Evolutionary conservation across 2,329 filamentous ascomycete species (phyloP).

Genomic region (Microsporum audouinii): DNA sequence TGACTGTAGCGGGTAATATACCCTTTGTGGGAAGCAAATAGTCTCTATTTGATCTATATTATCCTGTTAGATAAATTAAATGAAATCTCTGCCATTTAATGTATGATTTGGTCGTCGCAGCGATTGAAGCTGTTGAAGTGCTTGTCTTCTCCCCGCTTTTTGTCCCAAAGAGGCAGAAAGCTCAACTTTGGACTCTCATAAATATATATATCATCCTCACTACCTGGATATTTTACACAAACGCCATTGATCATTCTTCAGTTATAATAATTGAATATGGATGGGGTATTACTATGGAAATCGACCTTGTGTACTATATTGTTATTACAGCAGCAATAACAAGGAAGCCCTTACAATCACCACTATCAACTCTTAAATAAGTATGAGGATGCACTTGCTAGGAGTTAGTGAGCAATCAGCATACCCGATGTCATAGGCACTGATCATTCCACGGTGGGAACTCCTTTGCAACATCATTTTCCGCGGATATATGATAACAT

Average conservation of each 20-base stretch:
- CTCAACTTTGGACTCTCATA: not conserved
- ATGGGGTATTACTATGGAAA: not conserved
- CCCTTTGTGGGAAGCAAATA: too few species aligned
- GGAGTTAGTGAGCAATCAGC: too few species aligned
- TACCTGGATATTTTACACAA: too few species aligned
- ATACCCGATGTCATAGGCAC: too few species aligned
- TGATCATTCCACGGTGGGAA: not conserved
- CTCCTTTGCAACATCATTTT: not conserved
- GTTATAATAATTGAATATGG: not conserved
- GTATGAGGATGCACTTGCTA: too few species aligned
- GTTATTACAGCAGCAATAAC: too few species aligned
- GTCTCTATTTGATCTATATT: not conserved
- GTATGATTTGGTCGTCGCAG: not conserved
- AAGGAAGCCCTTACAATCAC: too few species aligned
- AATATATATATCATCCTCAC: not conserved
- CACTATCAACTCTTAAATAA: too few species aligned
- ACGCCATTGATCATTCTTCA: too few species aligned
- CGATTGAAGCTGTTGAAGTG: not conserved
- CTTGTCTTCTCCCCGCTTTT: not conserved
- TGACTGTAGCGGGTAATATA: not conserved
- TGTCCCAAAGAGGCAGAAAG: not conserved
- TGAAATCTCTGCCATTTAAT: not conserved
- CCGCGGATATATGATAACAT: not conserved
- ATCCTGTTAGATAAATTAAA: not conserved
- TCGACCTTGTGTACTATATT: not conserved